Conservation (phyloP, 2,329 filamentous ascomycete species). For the Teratosphaeria viscida region DNA sequence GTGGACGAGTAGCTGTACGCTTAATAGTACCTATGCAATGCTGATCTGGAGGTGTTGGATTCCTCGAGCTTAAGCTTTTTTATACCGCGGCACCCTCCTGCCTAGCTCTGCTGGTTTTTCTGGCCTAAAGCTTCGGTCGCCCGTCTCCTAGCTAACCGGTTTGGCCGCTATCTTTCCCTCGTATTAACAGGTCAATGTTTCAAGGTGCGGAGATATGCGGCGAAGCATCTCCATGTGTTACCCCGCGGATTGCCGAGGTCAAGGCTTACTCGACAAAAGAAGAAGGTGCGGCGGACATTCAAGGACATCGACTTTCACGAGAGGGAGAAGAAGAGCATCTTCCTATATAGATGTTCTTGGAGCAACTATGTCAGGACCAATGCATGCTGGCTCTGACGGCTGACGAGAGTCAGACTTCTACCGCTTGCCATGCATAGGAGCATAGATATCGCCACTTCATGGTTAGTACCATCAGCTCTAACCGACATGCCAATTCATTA, state of each 20-base stretch:
- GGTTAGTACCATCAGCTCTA: too few relatives aligned
- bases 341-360: not conserved
- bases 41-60: not conserved
- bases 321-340: not conserved
- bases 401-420: too few relatives aligned
- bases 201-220: not conserved
- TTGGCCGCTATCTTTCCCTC: not conserved
- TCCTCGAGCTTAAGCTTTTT: not conserved
- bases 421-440: too few relatives aligned
- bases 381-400: too few relatives aligned
- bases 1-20: slow-evolving; percentile 22
- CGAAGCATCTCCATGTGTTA: not conserved
- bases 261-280: not conserved
- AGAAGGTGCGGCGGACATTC: not conserved
- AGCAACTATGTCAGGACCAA: too few relatives aligned
- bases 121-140: not conserved
- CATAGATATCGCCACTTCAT: too few relatives aligned
- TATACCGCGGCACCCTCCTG: not conserved
- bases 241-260: not conserved
- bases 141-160: not conserved
- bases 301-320: not conserved
- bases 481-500: too few relatives aligned
- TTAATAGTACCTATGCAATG: not conserved
- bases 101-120: not conserved
- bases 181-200: not conserved